These are phyloP conservation scores for Omphalea diandra DNA, from an alignment of 441 rosid genomes.

Conservation along the genomic window DNA sequence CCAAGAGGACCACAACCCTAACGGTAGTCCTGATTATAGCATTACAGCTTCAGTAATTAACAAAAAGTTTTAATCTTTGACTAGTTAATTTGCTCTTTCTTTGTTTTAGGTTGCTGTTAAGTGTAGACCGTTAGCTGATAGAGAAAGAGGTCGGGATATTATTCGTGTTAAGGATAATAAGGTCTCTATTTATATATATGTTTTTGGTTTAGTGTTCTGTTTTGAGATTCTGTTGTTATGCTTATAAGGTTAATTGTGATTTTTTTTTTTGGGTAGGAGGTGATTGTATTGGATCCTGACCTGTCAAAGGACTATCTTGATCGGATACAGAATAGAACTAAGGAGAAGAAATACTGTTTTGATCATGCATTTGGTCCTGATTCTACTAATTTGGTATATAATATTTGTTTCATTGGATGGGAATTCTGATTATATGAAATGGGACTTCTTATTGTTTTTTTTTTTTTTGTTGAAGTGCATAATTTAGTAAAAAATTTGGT, in stretches of 20 bases:
- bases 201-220: not conserved
- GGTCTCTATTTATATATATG: slow-evolving; percentile 31
- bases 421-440: not conserved
- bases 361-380: slow-evolving; percentile 78
- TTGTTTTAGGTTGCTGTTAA: slow-evolving; percentile 75
- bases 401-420: not conserved
- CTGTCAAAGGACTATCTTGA: slow-evolving; percentile 79
- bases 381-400: slow-evolving; percentile 61
- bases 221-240: not conserved
- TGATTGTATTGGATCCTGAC: slow-evolving; percentile 79
- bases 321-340: slow-evolving; percentile 74
- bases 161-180: slow-evolving; percentile 62
- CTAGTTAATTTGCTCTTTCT: not conserved
- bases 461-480: not conserved
- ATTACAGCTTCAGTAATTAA: not conserved
- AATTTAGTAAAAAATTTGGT: not conserved
- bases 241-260: not conserved
- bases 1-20: slow-evolving; percentile 71
- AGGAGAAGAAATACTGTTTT: slow-evolving; percentile 74
- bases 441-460: not conserved
- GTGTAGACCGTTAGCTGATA: slow-evolving; percentile 64
- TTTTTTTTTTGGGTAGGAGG: slow-evolving; percentile 52
- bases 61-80: too few species aligned
- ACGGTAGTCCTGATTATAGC: slow-evolving; percentile 42
- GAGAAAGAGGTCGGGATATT: slow-evolving; percentile 69